Percentiles rank a stretch among this genome's conserved stretches.
phyloP scores from a whole-genome alignment of 2,329 filamentous ascomycete genomes.

The Didymella lethalis region DNA sequence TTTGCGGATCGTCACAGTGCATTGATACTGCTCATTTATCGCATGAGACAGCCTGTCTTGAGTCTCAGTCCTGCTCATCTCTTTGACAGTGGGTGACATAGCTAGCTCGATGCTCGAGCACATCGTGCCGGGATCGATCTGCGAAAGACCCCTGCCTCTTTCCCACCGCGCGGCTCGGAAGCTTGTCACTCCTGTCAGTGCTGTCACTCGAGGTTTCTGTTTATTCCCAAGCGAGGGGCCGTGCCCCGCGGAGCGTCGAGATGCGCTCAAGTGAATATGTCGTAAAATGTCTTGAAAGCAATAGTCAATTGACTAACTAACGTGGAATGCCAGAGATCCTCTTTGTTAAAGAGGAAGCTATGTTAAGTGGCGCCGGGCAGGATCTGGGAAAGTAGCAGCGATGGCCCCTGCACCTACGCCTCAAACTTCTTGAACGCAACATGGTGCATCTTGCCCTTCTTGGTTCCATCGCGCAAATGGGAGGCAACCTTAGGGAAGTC shows the following conservation, averaged over 20 bases:
- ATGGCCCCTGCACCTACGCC: background rate
- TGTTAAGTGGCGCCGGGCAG: background rate
- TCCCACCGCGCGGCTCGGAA: slow-evolving; percentile 9
- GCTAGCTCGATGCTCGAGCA: slow-evolving; percentile 7
- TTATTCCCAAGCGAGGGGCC: slow-evolving; percentile 4
- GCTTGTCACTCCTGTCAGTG: slow-evolving; percentile 1
- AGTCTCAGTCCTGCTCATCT: slow-evolving; percentile 4
- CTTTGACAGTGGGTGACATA: background rate
- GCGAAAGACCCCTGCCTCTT: slow-evolving; percentile 1
- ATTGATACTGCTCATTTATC: background rate
- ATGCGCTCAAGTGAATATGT: background rate
- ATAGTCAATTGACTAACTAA: background rate
- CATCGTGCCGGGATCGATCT: background rate
- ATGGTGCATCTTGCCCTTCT: slow-evolving; percentile 54
- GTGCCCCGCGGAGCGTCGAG: background rate
- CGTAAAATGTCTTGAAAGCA: background rate
- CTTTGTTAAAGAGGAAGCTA: background rate
- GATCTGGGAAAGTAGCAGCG: background rate
- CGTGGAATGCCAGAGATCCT: background rate
- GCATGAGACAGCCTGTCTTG: slow-evolving; percentile 1
- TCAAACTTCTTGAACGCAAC: slow-evolving; percentile 29
- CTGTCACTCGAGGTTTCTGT: slow-evolving; percentile 5
- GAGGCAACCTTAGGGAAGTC: slow-evolving; percentile 55
- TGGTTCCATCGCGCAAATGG: slow-evolving; percentile 53
- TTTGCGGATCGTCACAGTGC: background rate